Evolutionary conservation across 2,329 filamentous ascomycete genomes (phyloP).

Genomic region (Pseudovirgaria hyperparasitica): DNA sequence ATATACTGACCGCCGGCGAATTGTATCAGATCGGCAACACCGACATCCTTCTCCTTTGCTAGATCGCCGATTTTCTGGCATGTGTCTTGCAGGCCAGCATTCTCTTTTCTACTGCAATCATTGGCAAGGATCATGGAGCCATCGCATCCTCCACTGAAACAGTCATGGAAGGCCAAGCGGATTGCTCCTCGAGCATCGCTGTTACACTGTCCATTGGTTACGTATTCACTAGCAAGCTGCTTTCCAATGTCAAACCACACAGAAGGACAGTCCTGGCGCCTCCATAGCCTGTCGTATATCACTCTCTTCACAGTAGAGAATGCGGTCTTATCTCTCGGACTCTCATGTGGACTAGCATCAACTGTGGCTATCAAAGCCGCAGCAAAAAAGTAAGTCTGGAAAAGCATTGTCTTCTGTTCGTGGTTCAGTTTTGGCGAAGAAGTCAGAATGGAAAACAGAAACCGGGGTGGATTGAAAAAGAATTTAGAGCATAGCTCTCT

Average conservation of each 20-base stretch:
- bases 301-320: too few relatives aligned
- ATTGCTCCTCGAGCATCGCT: constrained; percentile 23
- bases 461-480: too few relatives aligned
- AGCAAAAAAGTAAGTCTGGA: too few relatives aligned
- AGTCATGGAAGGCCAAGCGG: constrained; percentile 21
- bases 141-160: constrained; percentile 23
- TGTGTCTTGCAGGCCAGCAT: constrained; percentile 33
- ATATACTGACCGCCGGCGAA: constrained; percentile 18
- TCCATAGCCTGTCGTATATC: too few relatives aligned
- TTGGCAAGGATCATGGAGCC: constrained; percentile 22
- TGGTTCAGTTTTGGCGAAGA: too few relatives aligned
- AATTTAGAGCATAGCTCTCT: too few relatives aligned
- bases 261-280: constrained; percentile 15
- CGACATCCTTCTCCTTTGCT: constrained; percentile 26
- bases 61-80: constrained; percentile 26
- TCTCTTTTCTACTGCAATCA: constrained; percentile 22
- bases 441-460: too few relatives aligned
- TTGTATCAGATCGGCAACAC: constrained; percentile 22
- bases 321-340: too few relatives aligned
- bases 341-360: too few relatives aligned
- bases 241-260: constrained; percentile 21
- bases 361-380: too few relatives aligned
- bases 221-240: constrained; percentile 18
- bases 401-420: too few relatives aligned
- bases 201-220: constrained; percentile 20